Base-by-base conservation (phyloP, 2,329 filamentous ascomycete species). In the Cladosporium oxysporum region DNA sequence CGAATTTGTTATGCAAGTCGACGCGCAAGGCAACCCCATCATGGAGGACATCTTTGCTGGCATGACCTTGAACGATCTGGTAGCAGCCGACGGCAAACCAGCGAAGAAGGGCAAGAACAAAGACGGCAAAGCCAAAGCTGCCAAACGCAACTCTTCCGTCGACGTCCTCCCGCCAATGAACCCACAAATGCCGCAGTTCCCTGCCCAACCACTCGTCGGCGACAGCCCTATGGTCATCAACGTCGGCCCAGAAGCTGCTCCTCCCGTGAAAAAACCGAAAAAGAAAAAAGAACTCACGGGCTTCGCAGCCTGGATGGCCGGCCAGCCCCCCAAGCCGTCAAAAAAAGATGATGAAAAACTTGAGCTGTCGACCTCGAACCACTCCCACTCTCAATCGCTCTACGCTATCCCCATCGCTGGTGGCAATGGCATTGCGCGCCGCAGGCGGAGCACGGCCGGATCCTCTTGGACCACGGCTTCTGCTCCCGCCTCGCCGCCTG, bases 301-400 rank as follows among this genome's bases (percentile, higher is more conserved):
- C 28, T 66, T 73, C 21, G 68, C 69, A 47, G 71, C 73, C 23
- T 75, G 73, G 73, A 72, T 75, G 60, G 71, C 70, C 35, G 73
- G 72, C 35, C 72, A 5, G 37, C 33, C 12, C 37, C 31, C 59
- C 11, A 55, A 49, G 67, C 64, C 65, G 64, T 33, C 59, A 65
- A 68, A 68, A 66, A 69, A 71, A 68, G 67, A 67, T 64, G 67
- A 67, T 69, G 68, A 69, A 68, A 67, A 69, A 69, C 67, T 66
- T 67, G 67, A 65, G 28, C 64, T 64, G n/a, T 66, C 53, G 64
- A 29, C 65, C 44, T 41, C 58, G 23, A 11, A 41, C 35, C 33
- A 44, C 28, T 58, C 58, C 28, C 37, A 55, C 11, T 49, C 37
- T 28, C 28, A 58, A 41, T 29, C 58, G 10, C 33, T 41, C 35